Conservation (phyloP, 2,329 filamentous ascomycete genomes). For the Colletotrichum somersetense region DNA sequence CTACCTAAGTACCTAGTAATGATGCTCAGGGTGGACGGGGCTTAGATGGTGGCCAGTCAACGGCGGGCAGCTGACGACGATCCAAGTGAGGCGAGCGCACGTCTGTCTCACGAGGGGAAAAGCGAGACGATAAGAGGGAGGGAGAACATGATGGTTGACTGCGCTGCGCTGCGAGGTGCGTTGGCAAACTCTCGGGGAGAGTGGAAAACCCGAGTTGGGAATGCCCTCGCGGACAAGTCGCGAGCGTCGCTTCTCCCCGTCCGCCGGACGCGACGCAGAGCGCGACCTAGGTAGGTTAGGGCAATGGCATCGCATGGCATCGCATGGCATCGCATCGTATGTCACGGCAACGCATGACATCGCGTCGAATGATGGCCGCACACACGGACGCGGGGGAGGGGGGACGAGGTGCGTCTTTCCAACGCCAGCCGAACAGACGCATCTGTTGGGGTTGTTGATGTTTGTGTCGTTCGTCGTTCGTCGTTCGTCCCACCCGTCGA, state of each 20-base stretch:
- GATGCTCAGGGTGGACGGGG: neutral
- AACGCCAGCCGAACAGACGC: neutral
- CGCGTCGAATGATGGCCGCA: conserved; percentile 31
- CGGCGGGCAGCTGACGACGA: conserved; percentile 3
- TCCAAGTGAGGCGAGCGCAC: conserved; percentile 27
- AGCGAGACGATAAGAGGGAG: neutral
- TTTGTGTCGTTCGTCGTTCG: conserved; percentile 25
- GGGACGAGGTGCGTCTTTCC: conserved; percentile 8
- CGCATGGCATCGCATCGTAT: conserved; percentile 30
- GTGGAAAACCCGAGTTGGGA: conserved; percentile 35
- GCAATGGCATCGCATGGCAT: conserved; percentile 20
- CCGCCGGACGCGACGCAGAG: conserved; percentile 12
- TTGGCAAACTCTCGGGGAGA: conserved; percentile 4
- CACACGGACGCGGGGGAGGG: neutral
- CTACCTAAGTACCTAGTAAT: no score
- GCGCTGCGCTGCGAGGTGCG: conserved; percentile 28
- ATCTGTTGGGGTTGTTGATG: conserved; percentile 28
- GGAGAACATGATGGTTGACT: neutral
- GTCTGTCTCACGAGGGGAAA: neutral
- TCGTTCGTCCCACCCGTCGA: conserved; percentile 14
- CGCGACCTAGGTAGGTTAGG: neutral
- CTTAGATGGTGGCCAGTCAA: conserved; percentile 1
- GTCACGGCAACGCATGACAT: conserved; percentile 38
- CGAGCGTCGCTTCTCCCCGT: conserved; percentile 6
- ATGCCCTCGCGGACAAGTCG: conserved; percentile 41